Base-by-base conservation (phyloP, 306 rosid species). In the Macrotyloma uniflorum region DNA sequence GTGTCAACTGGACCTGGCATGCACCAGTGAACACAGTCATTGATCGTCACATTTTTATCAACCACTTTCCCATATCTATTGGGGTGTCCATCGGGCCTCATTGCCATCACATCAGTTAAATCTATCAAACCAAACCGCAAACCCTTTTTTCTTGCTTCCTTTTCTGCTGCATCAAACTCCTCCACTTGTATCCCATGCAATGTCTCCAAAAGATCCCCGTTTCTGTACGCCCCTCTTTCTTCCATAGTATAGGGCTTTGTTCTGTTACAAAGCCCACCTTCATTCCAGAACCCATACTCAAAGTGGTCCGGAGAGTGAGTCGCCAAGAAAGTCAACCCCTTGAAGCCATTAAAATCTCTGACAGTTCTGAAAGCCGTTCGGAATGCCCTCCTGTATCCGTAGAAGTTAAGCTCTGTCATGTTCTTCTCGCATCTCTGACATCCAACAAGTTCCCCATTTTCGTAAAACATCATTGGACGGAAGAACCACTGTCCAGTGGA, bases 1-100 rank as follows among this genome's bases (percentile, higher is more conserved):
- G 95, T 86, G 53, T 94, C 98, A 85, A 94, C 67, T 26, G 98
- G 98, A 1, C 98, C 98, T 0, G 98, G 98, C 88, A 89, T 46
- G 55, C 98, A 95, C 98, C 98, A 95, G 69, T 95, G 98, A 78
- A 92, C 95, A 38, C 98, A 95, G 75, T 95, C 98, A 1, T 91
- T 94, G 1, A 85, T 0, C 0, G 75, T 84, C 47, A 40, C 40
- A 74, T 89, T 88, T 76, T 67, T 77, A 9, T 69, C 82, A 49
- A 0, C 84, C 58, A 7, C 69, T 89, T 68, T 88, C 5, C 89
- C 88, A 14, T 85, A 86, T 78, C 46, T 88, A 67, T 85, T 80
- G 4, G 98, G 98, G 79, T 95, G 98, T 54, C 90, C 98, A 82
- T 95, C 98, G 9, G 98, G 93, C 76, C 98, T 86, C 87, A 88